A percentile compares a stretch with the other conserved stretches of the same genome.
Evolutionary conservation across 306 rosid species (phyloP).

Genomic region (Hylodesmum podocarpum): DNA sequence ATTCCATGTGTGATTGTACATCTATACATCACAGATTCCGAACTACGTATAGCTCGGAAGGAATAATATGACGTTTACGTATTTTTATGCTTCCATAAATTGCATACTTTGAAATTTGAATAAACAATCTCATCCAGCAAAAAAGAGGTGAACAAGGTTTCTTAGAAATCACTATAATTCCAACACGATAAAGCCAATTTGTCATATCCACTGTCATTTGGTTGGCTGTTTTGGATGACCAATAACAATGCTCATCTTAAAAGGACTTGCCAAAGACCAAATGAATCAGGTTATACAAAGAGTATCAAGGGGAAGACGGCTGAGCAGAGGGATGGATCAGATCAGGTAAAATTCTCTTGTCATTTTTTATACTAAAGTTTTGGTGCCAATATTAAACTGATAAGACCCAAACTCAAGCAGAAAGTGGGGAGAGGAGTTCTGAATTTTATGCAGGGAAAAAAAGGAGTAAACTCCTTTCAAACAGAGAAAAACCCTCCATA

Average conservation of each 20-base stretch:
- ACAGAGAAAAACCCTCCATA: background rate
- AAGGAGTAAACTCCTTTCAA: background rate
- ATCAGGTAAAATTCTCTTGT: too few relatives aligned
- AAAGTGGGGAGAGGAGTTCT: too few relatives aligned
- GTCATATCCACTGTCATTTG: conserved; percentile 11
- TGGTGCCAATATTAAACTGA: background rate
- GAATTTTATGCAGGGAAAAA: too few relatives aligned
- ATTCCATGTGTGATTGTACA: background rate
- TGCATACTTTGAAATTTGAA: conserved; percentile 6
- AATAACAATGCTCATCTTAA: too few relatives aligned
- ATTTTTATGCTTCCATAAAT: background rate
- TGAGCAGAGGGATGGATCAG: too few relatives aligned
- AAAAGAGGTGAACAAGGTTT: conserved; percentile 14
- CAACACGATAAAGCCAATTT: conserved; percentile 1
- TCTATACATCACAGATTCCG: background rate
- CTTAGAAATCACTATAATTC: conserved; percentile 19
- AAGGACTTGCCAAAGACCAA: too few relatives aligned
- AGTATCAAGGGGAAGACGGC: too few relatives aligned
- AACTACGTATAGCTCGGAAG: background rate
- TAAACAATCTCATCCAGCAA: background rate
- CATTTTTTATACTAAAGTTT: too few relatives aligned
- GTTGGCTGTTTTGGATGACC: too few relatives aligned
- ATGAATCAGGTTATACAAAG: too few relatives aligned
- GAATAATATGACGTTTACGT: background rate
- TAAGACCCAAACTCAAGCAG: too few relatives aligned